Evolutionary conservation across 2,329 filamentous ascomycete species (phyloP), one percentile per base, ranked within the genome.

Genomic region (Fusarium phyllophilum): DNA sequence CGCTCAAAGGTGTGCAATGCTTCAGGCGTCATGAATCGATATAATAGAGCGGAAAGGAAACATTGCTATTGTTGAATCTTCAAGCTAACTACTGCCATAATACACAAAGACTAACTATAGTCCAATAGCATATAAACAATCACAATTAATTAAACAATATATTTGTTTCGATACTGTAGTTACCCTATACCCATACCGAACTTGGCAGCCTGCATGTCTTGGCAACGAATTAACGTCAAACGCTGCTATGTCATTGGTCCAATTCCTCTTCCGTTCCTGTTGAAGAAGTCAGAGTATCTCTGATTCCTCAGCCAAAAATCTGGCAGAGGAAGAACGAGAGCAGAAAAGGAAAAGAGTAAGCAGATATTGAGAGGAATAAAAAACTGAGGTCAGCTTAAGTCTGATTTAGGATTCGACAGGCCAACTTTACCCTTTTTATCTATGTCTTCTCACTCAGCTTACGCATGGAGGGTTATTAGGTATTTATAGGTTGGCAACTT

Each of bases 361-460:
- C 63, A 17, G n/a, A 52, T 44, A 26, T n/a, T 41, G 6, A 20
- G 18, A 18, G 22, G 24, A 52, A 20, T 4, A 20, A 51, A 22
- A 38, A 39, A 36, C 20, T 8, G 22, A 68, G 60, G 39, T 33
- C 60, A 62, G 42, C 44, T 52, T 38, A n/a, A 36, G 41, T 62
- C 56, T 48, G 18, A 42, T 39, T 46, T 24, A 31, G 56, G 33
- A 41, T 62, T 57, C 41, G 38, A 54, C 20, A 56, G 38, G 29
- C 14, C 18, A 17, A 12, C 22, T 34, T 38, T 55, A 29, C 39
- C 62, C 46, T 63, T 68, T 49, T 51, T 12, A 36, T 38, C 57
- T 69, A 44, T 44, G 15, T 46, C n/a, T 56, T 69, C 65, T 69
- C 66, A 69, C 65, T 73, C 71, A 59, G 68, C 71, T 64, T 66